Evolutionary conservation across 495 filamentous ascomycete genomes (phyloP).

Genomic region (Cryomyces minteri): DNA sequence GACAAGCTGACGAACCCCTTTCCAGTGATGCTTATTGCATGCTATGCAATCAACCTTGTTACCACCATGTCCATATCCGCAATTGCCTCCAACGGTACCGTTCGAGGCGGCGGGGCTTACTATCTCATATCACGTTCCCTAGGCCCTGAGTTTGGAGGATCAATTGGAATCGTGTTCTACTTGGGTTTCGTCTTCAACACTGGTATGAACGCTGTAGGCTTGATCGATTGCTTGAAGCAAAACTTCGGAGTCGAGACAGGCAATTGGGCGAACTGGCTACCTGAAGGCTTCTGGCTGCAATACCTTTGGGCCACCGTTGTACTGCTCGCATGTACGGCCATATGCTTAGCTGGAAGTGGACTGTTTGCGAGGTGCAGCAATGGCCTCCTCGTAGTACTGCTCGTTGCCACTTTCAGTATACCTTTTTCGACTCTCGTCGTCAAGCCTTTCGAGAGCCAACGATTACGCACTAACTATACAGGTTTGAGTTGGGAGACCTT

Average conservation of each 20-base stretch:
- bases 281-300: slow-evolving; percentile 57
- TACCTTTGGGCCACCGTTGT: slow-evolving; percentile 65
- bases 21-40: slow-evolving; percentile 48
- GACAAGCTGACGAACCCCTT: background rate
- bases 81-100: slow-evolving; percentile 79
- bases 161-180: slow-evolving; percentile 80
- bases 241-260: slow-evolving; percentile 49
- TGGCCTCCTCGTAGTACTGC: slow-evolving; percentile 53
- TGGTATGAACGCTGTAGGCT: slow-evolving; percentile 73
- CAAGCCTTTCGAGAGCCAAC: slow-evolving; percentile 42
- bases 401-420: slow-evolving; percentile 64
- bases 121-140: slow-evolving; percentile 76
- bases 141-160: slow-evolving; percentile 81
- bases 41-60: slow-evolving; percentile 62
- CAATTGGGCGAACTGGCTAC: slow-evolving; percentile 39
- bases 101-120: slow-evolving; percentile 75
- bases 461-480: slow-evolving; percentile 53
- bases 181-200: slow-evolving; percentile 73
- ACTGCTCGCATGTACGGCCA: slow-evolving; percentile 51
- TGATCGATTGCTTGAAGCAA: slow-evolving; percentile 64
- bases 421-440: slow-evolving; percentile 53
- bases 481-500: slow-evolving; percentile 53
- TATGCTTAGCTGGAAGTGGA: slow-evolving; percentile 65
- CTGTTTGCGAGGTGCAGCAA: slow-evolving; percentile 70
- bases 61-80: slow-evolving; percentile 77